A percentile compares a stretch with the other conserved stretches of the same genome.
Evolutionary conservation across 2,329 filamentous ascomycete genomes (phyloP).

Genomic region (Pseudogymnoascus sp.): DNA sequence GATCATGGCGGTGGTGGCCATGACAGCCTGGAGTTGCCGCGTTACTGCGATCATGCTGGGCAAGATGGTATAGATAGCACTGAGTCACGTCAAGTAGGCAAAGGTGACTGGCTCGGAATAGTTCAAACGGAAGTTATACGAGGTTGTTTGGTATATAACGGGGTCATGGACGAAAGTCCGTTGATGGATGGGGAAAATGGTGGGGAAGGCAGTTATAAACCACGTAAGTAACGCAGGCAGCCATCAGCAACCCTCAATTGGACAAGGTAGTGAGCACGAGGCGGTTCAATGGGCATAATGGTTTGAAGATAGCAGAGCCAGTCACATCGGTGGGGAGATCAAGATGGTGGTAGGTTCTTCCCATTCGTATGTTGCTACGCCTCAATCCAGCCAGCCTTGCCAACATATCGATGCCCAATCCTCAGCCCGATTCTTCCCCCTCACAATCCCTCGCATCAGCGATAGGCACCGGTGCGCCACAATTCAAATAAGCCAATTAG

Average conservation of each 20-base stretch:
- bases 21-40: not conserved
- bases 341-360: not conserved
- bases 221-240: not conserved
- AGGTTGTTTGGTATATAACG: not conserved
- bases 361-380: not conserved
- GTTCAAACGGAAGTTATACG: not conserved
- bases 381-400: not conserved
- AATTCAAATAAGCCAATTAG: not conserved
- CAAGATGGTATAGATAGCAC: not conserved
- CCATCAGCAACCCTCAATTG: not conserved
- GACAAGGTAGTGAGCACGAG: not conserved
- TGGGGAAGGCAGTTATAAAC: not conserved
- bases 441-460: not conserved
- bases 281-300: not conserved
- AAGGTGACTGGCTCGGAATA: not conserved
- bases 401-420: not conserved
- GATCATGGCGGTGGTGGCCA: not conserved
- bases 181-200: not conserved
- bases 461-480: not conserved
- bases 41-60: not conserved
- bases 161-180: not conserved
- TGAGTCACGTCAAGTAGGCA: no score
- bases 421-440: not conserved
- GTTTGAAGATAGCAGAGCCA: not conserved
- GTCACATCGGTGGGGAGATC: not conserved